Percentiles rank a stretch among this genome's conserved stretches.
phyloP scores from a whole-genome alignment of 768 basidiomycete species.

The Trametes gibbosa region DNA sequence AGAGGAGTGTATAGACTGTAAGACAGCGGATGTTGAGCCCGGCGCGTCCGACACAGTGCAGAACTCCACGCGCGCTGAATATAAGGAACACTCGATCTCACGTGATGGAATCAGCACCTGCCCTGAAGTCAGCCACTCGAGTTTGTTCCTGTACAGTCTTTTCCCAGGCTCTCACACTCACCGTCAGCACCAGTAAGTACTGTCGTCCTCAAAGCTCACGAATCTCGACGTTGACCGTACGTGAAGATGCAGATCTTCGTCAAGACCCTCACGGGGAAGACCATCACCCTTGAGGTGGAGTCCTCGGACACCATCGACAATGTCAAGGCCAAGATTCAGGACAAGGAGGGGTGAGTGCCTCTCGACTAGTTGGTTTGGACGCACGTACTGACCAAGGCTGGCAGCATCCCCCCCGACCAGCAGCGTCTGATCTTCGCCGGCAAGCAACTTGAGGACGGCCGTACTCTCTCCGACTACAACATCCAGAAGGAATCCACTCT shows the following conservation, averaged over 20 bases:
- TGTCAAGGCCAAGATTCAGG: constrained; percentile 82
- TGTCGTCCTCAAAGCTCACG: constrained; percentile 18
- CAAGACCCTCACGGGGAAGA: constrained; percentile 93
- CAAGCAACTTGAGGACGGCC: constrained; percentile 98
- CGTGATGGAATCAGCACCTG: constrained; percentile 11
- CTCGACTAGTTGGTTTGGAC: not conserved
- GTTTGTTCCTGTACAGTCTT: constrained; percentile 28
- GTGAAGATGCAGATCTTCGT: constrained; percentile 61
- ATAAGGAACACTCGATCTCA: not conserved
- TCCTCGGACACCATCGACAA: constrained; percentile 96
- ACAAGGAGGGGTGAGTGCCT: constrained; percentile 65
- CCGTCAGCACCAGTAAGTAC: constrained; percentile 24
- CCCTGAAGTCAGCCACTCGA: constrained; percentile 30
- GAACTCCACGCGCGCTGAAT: not conserved
- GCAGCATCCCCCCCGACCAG: constrained; percentile 89
- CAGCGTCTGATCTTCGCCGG: constrained; percentile 96
- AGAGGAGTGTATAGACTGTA: too few species aligned
- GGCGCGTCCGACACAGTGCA: not conserved
- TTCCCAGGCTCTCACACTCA: constrained; percentile 28
- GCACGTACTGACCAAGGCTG: not conserved
- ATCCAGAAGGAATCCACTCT: constrained; percentile 98
- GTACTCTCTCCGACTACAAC: constrained; percentile 95
- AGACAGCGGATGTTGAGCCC: too few species aligned
- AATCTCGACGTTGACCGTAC: constrained; percentile 21
- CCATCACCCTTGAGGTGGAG: constrained; percentile 98